Evolutionary conservation across 106 monocot genomes (phyloP).

Genomic region (Apostasia shenzhenica): DNA sequence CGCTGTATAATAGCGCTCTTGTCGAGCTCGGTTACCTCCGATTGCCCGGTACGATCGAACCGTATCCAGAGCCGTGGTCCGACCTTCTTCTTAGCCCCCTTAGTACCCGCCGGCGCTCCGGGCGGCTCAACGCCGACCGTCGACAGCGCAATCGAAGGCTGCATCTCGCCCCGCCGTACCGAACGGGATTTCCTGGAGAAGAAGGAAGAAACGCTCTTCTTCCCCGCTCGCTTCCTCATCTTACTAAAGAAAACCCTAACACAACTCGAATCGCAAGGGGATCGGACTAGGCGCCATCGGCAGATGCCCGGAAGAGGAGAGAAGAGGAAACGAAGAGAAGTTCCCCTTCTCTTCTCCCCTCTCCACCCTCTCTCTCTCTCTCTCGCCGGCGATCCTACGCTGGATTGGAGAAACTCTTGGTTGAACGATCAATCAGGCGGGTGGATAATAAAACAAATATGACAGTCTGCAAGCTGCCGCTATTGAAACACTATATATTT

Average conservation of each 20-base stretch:
- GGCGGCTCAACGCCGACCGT: not conserved
- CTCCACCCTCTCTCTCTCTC: not conserved
- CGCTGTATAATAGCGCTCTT: conserved; percentile 62
- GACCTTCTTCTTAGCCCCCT: conserved; percentile 42
- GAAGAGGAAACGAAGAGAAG: not conserved
- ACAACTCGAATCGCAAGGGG: not conserved
- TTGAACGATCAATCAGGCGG: not conserved
- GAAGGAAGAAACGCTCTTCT: conserved; percentile 5
- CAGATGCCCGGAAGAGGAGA: not conserved
- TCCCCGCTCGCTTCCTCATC: not conserved
- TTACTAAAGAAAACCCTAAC: conserved; percentile 4
- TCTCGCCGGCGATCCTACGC: not conserved
- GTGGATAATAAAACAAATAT: not conserved
- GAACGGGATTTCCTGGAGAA: conserved; percentile 6
- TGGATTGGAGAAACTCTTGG: not conserved
- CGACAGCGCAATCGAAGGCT: not conserved
- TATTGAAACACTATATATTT: not conserved
- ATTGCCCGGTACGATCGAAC: conserved; percentile 45
- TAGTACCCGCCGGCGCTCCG: conserved; percentile 7
- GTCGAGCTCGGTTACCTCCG: conserved; percentile 66
- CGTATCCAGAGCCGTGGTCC: conserved; percentile 73
- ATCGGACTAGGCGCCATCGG: not conserved
- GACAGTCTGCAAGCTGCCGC: not conserved
- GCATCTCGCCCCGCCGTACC: not conserved
- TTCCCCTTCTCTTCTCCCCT: not conserved